These are phyloP conservation scores for Cercis canadensis DNA, from an alignment of 306 rosid genomes.

Conservation along the genomic window DNA sequence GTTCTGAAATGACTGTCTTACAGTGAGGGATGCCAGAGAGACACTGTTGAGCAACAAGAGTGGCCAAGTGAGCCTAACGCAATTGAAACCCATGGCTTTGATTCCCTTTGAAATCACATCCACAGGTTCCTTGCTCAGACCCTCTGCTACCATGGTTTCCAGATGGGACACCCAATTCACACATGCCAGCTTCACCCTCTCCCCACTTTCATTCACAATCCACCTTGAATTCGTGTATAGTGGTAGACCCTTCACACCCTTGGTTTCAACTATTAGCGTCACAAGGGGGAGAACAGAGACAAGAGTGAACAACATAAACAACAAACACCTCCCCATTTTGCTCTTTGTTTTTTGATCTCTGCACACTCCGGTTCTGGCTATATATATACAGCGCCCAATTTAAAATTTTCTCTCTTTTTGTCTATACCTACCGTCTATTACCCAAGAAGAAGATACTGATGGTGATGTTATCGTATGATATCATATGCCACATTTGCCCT, in stretches of 20 bases:
- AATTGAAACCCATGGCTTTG: slow-evolving; percentile 76
- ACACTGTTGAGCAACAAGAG: slow-evolving; percentile 58
- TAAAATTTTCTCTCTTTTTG: no score
- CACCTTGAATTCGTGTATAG: slow-evolving; percentile 75
- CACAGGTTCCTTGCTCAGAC: slow-evolving; percentile 78
- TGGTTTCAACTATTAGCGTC: neutral
- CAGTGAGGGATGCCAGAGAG: slow-evolving; percentile 68
- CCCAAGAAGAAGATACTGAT: no score
- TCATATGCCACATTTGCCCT: no score
- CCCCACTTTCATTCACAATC: slow-evolving; percentile 67
- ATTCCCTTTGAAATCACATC: slow-evolving; percentile 60
- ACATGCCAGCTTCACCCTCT: slow-evolving; percentile 85
- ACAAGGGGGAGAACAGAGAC: neutral
- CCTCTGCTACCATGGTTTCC: slow-evolving; percentile 77
- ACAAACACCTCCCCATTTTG: no score
- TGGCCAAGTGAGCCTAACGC: slow-evolving; percentile 97
- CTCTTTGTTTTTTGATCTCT: no score
- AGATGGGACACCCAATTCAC: slow-evolving; percentile 89
- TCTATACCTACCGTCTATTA: no score
- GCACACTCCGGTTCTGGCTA: no score
- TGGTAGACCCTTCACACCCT: slow-evolving; percentile 45
- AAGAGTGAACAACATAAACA: slow-evolving; percentile 4
- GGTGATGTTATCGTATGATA: no score
- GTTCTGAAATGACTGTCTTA: slow-evolving; percentile 69
- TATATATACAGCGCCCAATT: no score